Evolutionary conservation across 495 filamentous ascomycete genomes (phyloP).

Genomic region (Cladorrhinum samala): DNA sequence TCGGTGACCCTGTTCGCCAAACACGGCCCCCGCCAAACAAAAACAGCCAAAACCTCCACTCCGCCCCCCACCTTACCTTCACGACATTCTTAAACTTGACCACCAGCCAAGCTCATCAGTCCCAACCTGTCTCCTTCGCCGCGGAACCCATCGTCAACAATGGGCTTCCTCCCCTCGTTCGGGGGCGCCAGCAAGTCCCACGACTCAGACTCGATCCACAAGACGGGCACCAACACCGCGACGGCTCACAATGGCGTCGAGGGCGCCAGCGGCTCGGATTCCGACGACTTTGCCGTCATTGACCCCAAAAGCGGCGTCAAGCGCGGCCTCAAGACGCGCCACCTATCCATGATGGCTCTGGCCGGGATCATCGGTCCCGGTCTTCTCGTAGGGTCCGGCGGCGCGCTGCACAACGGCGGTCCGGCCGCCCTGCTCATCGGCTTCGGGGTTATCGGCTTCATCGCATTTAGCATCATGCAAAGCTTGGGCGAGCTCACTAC

Average conservation of each 20-base stretch:
- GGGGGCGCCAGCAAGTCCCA: background rate
- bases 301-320: slow-evolving; percentile 45
- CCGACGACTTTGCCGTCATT: slow-evolving; percentile 37
- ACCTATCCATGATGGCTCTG: slow-evolving; percentile 67
- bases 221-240: background rate
- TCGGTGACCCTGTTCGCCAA: background rate
- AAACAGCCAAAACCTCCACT: background rate
- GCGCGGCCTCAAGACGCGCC: slow-evolving; percentile 58
- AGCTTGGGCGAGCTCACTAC: slow-evolving; percentile 20
- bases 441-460: slow-evolving; percentile 58
- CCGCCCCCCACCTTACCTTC: too few species aligned
- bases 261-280: slow-evolving; percentile 10
- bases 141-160: background rate
- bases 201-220: background rate
- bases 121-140: background rate
- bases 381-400: slow-evolving; percentile 52
- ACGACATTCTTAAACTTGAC: background rate
- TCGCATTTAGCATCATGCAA: slow-evolving; percentile 52
- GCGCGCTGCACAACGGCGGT: slow-evolving; percentile 54
- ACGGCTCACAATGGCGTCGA: background rate
- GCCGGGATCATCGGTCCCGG: slow-evolving; percentile 53
- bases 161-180: background rate
- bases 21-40: background rate
- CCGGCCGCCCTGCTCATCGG: slow-evolving; percentile 59
- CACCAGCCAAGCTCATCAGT: too few species aligned